phyloP scores from a whole-genome alignment of 2,329 filamentous ascomycete genomes.

The Sporothrix globosa region DNA sequence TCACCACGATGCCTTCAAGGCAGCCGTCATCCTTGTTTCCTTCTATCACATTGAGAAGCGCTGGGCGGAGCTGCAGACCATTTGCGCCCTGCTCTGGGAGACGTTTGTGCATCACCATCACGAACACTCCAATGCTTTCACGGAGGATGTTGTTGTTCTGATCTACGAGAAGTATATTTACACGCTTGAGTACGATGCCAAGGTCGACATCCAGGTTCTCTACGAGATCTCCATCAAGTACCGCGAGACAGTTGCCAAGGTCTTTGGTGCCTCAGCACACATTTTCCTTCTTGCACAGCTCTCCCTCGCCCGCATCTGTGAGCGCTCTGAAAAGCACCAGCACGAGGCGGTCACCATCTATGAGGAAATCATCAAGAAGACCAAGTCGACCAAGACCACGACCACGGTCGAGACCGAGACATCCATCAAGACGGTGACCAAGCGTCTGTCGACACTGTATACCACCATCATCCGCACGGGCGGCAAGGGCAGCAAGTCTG shows the following conservation, averaged over 20 bases:
- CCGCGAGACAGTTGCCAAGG: conserved; percentile 49
- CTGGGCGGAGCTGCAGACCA: conserved; percentile 51
- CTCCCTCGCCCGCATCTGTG: conserved; percentile 51
- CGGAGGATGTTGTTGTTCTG: conserved; percentile 50
- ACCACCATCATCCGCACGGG: conserved; percentile 47
- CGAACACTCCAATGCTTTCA: conserved; percentile 41
- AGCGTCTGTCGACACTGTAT: conserved; percentile 54
- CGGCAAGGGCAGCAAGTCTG: conserved; percentile 42
- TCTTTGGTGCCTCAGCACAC: conserved; percentile 43
- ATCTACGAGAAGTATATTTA: conserved; percentile 53
- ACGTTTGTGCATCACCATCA: conserved; percentile 49
- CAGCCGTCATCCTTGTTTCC: conserved; percentile 49
- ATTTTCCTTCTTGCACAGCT: conserved; percentile 44
- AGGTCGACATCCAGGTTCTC: conserved; percentile 49
- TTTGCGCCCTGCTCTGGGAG: conserved; percentile 54
- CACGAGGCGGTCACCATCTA: conserved; percentile 53
- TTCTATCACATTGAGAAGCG: conserved; percentile 51
- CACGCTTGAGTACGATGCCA: conserved; percentile 50
- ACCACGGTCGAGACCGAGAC: conserved; percentile 44
- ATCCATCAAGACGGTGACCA: conserved; percentile 52
- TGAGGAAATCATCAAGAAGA: conserved; percentile 50
- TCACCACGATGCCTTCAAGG: conserved; percentile 50
- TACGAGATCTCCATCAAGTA: conserved; percentile 55
- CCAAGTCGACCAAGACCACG: conserved; percentile 45
- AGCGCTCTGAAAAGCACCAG: conserved; percentile 48